phyloP scores from a whole-genome alignment of 2,329 filamentous ascomycete genomes.

The Trichoderma atroviride region DNA sequence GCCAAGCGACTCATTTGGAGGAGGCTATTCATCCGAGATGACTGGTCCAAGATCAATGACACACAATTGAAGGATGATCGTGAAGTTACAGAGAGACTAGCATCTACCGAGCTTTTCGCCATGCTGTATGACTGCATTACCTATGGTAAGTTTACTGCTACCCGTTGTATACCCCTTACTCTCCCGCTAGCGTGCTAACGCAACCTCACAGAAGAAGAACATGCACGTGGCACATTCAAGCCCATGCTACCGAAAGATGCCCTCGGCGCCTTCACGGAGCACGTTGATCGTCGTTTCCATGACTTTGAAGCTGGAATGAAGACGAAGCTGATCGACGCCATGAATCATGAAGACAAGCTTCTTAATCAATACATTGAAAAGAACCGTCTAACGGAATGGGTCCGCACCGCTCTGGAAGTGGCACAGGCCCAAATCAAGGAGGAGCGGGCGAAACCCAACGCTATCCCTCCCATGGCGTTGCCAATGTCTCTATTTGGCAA shows the following conservation, averaged over 20 bases:
- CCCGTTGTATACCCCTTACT: neutral
- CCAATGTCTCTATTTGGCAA: constrained; percentile 4
- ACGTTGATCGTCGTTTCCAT: constrained; percentile 62
- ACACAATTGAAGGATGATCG: constrained; percentile 73
- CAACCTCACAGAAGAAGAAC: constrained; percentile 44
- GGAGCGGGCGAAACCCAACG: constrained; percentile 38
- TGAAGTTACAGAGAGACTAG: constrained; percentile 64
- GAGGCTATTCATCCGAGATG: constrained; percentile 77
- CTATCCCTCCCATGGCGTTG: constrained; percentile 17
- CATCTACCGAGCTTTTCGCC: constrained; percentile 67
- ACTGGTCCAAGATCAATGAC: constrained; percentile 81
- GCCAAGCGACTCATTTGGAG: constrained; percentile 76
- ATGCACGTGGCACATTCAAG: constrained; percentile 47
- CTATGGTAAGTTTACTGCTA: constrained; percentile 58
- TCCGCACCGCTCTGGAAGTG: constrained; percentile 43
- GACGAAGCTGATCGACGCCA: constrained; percentile 69
- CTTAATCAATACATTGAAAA: constrained; percentile 68
- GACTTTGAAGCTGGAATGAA: constrained; percentile 65
- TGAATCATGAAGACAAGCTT: constrained; percentile 70
- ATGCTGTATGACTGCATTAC: constrained; percentile 67
- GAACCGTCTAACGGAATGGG: constrained; percentile 71
- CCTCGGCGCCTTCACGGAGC: constrained; percentile 62
- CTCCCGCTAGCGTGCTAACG: constrained; percentile 20
- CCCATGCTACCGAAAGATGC: constrained; percentile 56
- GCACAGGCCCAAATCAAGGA: constrained; percentile 41